Conservation (phyloP, 2,329 filamentous ascomycete genomes). For the Nemania sp. region DNA sequence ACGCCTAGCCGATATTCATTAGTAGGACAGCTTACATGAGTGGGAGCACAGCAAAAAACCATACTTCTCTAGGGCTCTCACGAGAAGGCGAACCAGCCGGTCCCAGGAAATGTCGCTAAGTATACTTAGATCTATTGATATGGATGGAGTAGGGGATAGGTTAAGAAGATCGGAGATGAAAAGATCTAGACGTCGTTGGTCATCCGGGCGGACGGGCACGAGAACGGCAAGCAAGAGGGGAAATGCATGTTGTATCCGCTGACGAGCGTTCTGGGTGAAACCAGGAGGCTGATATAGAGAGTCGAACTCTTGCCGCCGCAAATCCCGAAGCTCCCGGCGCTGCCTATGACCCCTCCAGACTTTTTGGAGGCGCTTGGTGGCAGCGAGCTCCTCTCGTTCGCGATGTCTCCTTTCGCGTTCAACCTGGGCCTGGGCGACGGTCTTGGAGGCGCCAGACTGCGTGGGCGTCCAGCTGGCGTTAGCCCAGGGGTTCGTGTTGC, state of each 20-base stretch:
- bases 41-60: slow-evolving; percentile 1
- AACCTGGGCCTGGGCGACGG: slow-evolving; percentile 83
- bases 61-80: slow-evolving; percentile 37
- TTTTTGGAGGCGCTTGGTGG: slow-evolving; percentile 74
- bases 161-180: slow-evolving; percentile 49
- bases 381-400: slow-evolving; percentile 76
- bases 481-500: slow-evolving; percentile 75
- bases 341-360: slow-evolving; percentile 77
- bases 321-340: slow-evolving; percentile 59
- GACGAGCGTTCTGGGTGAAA: slow-evolving; percentile 35
- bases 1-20: slow-evolving; percentile 29
- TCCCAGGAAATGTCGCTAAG: slow-evolving; percentile 30
- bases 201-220: slow-evolving; percentile 47
- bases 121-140: slow-evolving; percentile 21
- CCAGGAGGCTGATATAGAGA: slow-evolving; percentile 29
- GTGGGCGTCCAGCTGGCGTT: slow-evolving; percentile 61
- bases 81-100: slow-evolving; percentile 34
- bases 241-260: slow-evolving; percentile 43
- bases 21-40: slow-evolving; percentile 1
- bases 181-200: slow-evolving; percentile 51
- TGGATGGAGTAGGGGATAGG: slow-evolving; percentile 6
- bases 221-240: slow-evolving; percentile 56
- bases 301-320: slow-evolving; percentile 47
- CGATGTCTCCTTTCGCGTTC: slow-evolving; percentile 79
- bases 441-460: slow-evolving; percentile 69